phyloP scores from a whole-genome alignment of 208 protist genomes.

The Sergeia podlipaevii region DNA sequence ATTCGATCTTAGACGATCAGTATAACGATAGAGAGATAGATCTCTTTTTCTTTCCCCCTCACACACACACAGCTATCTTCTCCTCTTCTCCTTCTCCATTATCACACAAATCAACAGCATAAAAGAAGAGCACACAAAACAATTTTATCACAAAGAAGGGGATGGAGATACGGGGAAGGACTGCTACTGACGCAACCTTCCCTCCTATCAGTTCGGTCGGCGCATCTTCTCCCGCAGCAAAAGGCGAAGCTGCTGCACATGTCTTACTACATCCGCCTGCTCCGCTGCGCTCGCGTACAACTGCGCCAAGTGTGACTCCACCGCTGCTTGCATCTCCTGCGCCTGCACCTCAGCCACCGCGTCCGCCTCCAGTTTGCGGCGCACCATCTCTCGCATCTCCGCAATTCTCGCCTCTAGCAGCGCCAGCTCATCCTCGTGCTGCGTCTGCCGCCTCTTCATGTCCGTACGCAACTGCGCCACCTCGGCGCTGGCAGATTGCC shows the following conservation, averaged over 20 bases:
- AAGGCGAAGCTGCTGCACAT: conserved; percentile 32
- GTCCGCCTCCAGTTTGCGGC: conserved; percentile 50
- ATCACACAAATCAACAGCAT: too few relatives aligned
- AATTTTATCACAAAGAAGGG: too few relatives aligned
- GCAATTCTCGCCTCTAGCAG: conserved; percentile 32
- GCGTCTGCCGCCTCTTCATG: conserved; percentile 3
- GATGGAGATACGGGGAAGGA: too few relatives aligned
- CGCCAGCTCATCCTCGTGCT: conserved; percentile 14
- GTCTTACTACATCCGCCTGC: conserved; percentile 21
- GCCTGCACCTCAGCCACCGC: conserved; percentile 44
- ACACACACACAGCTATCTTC: background rate
- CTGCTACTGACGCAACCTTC: background rate
- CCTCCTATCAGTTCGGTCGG: conserved; percentile 7
- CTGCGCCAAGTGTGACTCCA: conserved; percentile 32
- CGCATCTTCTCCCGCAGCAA: conserved; percentile 24
- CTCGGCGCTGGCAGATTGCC: background rate
- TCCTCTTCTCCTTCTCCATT: background rate
- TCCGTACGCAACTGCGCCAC: conserved; percentile 7
- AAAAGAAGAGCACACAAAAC: too few relatives aligned
- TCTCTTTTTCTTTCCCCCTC: background rate
- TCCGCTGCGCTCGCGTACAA: conserved; percentile 26
- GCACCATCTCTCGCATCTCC: conserved; percentile 47
- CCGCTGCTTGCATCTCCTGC: conserved; percentile 32
- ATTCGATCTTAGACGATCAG: too few relatives aligned
- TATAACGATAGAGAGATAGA: background rate